Conservation (phyloP, 2,329 filamentous ascomycete species). For the Aspergillus sp. region DNA sequence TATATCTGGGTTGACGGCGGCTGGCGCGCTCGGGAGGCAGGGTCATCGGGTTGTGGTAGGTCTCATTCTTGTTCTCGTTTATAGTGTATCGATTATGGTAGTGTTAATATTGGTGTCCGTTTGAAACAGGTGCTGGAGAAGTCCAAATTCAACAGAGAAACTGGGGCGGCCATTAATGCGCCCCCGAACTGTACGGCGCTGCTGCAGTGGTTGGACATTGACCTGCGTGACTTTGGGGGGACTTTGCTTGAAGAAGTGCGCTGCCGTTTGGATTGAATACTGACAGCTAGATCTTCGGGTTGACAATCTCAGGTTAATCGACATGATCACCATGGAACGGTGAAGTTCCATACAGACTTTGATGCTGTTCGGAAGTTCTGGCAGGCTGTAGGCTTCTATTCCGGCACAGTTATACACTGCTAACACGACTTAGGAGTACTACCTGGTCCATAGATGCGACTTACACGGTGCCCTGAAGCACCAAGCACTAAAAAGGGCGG, state of each 20-base stretch:
- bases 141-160: conserved; percentile 24
- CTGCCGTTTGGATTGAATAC: neutral
- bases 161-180: conserved; percentile 27
- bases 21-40: conserved; percentile 33
- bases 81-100: too few relatives aligned
- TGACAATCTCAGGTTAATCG: conserved; percentile 18
- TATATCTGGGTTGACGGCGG: conserved; percentile 33
- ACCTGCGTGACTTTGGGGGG: conserved; percentile 23
- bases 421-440: conserved; percentile 24
- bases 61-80: neutral
- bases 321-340: conserved; percentile 16
- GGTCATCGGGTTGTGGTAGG: conserved; percentile 35
- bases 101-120: too few relatives aligned
- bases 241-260: conserved; percentile 24
- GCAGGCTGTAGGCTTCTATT: conserved; percentile 21
- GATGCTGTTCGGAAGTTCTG: conserved; percentile 17
- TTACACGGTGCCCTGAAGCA: conserved; percentile 39
- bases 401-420: fast-evolving
- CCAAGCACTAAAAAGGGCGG: conserved; percentile 27
- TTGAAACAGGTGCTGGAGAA: conserved; percentile 31
- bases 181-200: conserved; percentile 28
- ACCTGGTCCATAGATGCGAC: conserved; percentile 43
- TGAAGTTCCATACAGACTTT: conserved; percentile 21
- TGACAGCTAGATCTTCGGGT: neutral
- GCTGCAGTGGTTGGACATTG: conserved; percentile 24